Conservation (phyloP, 805 yeast genomes). For the Diddensiella santjacobensis region DNA sequence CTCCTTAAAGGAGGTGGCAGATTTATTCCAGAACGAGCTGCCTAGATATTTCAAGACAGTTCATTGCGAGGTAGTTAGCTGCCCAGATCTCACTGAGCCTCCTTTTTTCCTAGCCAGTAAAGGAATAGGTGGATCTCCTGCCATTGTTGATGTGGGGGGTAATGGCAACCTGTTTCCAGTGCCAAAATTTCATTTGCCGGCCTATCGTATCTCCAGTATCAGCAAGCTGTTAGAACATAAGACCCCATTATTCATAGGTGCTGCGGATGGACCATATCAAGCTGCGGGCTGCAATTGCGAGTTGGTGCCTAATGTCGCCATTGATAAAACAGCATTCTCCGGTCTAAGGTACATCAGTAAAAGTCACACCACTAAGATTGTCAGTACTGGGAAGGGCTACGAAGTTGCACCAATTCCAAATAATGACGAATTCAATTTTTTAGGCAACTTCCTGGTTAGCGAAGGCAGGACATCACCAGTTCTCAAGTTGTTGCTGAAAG, state of each 20-base stretch:
- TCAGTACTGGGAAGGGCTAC: neutral
- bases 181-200: neutral
- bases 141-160: neutral
- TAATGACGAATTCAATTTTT: conserved; percentile 3
- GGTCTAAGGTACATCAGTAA: neutral
- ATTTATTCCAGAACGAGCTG: conserved; percentile 1
- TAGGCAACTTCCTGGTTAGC: neutral
- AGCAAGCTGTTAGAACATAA: neutral
- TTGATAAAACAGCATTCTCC: neutral
- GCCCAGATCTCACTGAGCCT: neutral
- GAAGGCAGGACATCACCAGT: neutral
- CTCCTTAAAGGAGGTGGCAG: neutral
- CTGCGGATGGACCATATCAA: conserved; percentile 1
- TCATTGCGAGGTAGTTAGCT: neutral
- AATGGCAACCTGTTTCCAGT: neutral
- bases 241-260: conserved; percentile 1
- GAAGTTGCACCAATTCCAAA: neutral
- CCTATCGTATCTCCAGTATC: neutral
- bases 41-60: neutral
- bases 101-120: neutral
- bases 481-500: neutral
- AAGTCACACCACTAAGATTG: neutral
- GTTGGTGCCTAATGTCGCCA: conserved; percentile 1
- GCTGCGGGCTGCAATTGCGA: conserved; percentile 2
- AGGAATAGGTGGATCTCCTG: conserved; percentile 1